These are phyloP conservation scores for Lablab purpureus DNA, from an alignment of 306 rosid genomes.

Conservation along the genomic window DNA sequence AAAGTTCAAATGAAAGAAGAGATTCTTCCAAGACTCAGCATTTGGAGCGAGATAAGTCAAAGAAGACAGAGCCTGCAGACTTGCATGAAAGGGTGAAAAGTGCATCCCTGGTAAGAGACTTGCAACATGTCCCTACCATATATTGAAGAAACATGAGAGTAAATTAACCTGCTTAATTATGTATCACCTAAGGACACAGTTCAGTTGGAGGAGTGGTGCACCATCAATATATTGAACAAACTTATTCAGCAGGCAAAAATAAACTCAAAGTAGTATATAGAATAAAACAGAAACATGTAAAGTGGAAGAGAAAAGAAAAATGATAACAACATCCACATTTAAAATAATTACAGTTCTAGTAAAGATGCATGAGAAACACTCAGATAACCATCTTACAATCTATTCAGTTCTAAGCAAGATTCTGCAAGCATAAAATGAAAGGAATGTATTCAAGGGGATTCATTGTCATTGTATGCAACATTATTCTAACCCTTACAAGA, in stretches of 20 bases:
- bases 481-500: no score
- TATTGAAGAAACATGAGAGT: conserved; percentile 34
- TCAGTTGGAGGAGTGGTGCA: conserved; percentile 47
- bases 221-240: conserved; percentile 32
- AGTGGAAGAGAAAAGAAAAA: conserved; percentile 50
- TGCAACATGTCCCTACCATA: conserved; percentile 30
- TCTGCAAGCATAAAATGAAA: conserved; percentile 1
- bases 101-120: conserved; percentile 37
- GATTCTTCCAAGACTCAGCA: conserved; percentile 39
- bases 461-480: background rate
- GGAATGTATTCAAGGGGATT: conserved; percentile 43
- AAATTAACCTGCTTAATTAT: conserved; percentile 33
- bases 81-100: conserved; percentile 30
- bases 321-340: conserved; percentile 35
- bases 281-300: conserved; percentile 34
- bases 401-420: background rate
- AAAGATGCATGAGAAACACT: conserved; percentile 42
- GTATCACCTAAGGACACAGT: conserved; percentile 28
- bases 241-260: conserved; percentile 39
- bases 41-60: conserved; percentile 38
- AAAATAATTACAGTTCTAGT: conserved; percentile 45
- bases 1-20: conserved; percentile 40
- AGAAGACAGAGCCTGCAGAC: conserved; percentile 27
- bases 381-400: conserved; percentile 31
- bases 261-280: conserved; percentile 35